phyloP scores from a whole-genome alignment of 164 flowering plant species.

The Vitis labrusca region DNA sequence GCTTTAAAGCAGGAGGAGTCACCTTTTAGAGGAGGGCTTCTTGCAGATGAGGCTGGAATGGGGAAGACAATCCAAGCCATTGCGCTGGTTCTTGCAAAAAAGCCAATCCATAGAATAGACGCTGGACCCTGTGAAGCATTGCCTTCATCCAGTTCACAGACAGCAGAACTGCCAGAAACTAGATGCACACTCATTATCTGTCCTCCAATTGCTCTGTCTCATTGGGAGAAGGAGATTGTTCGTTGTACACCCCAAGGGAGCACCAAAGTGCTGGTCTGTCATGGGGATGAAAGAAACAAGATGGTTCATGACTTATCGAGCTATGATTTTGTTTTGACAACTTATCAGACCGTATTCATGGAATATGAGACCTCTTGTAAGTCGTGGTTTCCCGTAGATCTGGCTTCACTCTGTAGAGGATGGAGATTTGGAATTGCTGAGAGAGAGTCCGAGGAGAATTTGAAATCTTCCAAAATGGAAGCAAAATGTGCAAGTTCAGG shows the following conservation, averaged over 20 bases:
- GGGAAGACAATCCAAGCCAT: conserved; percentile 97
- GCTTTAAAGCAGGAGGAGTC: conserved; percentile 86
- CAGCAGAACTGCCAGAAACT: conserved; percentile 40
- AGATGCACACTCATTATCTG: conserved; percentile 84
- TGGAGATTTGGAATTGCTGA: too few species aligned
- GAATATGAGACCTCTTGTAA: conserved; percentile 70
- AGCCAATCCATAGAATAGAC: conserved; percentile 25
- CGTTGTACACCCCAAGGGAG: conserved; percentile 70
- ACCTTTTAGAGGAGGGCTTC: conserved; percentile 71
- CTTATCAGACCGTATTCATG: conserved; percentile 67
- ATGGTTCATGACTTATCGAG: conserved; percentile 35
- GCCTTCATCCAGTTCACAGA: conserved; percentile 29
- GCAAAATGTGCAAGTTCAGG: too few species aligned
- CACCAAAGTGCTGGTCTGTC: conserved; percentile 71
- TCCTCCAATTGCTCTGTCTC: conserved; percentile 80
- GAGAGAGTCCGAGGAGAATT: too few species aligned
- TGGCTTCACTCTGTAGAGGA: too few species aligned
- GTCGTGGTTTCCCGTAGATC: background rate
- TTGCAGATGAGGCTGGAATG: conserved; percentile 99
- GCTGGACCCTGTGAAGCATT: conserved; percentile 10
- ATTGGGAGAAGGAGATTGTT: conserved; percentile 79
- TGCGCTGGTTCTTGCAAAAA: conserved; percentile 82
- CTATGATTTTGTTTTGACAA: conserved; percentile 91
- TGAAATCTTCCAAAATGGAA: too few species aligned
- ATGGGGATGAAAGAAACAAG: conserved; percentile 72